Evolutionary conservation across 345 rosid species (phyloP).

Genomic region (Sonneratia caseolaris): DNA sequence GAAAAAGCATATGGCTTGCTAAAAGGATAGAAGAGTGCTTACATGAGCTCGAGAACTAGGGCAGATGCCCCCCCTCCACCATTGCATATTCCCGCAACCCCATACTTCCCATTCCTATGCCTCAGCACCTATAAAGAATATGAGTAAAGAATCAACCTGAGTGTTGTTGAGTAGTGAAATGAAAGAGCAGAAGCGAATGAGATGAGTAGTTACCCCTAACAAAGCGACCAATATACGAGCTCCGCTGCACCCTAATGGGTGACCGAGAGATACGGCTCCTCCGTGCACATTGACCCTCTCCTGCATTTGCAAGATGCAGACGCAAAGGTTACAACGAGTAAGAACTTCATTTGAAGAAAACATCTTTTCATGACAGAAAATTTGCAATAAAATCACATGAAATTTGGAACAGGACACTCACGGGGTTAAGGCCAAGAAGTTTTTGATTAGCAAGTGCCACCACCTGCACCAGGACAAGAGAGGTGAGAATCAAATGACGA

Average conservation of each 20-base stretch:
- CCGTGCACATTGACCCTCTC: constrained; percentile 71
- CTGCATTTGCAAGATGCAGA: constrained; percentile 26
- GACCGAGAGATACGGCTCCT: constrained; percentile 92
- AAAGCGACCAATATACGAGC: constrained; percentile 87
- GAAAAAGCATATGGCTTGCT: constrained; percentile 10
- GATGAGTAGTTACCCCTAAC: constrained; percentile 52
- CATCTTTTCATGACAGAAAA: background rate
- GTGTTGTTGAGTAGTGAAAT: background rate
- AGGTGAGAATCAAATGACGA: background rate
- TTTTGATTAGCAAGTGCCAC: constrained; percentile 82
- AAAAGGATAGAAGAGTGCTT: constrained; percentile 22
- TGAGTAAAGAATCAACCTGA: background rate
- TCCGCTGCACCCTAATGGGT: constrained; percentile 97
- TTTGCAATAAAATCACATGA: background rate
- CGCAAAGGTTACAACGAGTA: background rate
- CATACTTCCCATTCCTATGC: constrained; percentile 65
- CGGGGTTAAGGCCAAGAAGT: constrained; percentile 67
- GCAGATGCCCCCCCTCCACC: constrained; percentile 99
- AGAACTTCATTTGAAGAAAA: background rate
- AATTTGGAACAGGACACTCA: constrained; percentile 24
- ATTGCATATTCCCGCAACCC: constrained; percentile 82
- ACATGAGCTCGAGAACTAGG: constrained; percentile 73
- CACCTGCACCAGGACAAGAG: constrained; percentile 38
- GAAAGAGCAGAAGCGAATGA: background rate
- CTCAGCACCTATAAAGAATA: constrained; percentile 50